phyloP scores from a whole-genome alignment of 441 rosid genomes.

The Bocquillonia castaneifolia region DNA sequence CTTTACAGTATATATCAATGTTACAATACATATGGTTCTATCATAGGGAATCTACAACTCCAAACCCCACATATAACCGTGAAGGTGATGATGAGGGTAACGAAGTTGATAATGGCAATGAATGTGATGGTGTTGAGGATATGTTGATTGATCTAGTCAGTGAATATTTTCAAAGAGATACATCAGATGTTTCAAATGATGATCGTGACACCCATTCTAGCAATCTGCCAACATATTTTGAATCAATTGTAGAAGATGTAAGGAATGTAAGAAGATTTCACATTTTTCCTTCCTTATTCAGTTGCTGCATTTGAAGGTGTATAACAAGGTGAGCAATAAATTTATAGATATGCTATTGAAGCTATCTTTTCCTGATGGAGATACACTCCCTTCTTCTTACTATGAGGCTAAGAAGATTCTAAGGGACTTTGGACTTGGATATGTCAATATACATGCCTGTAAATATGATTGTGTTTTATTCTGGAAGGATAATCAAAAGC shows the following conservation, averaged over 20 bases:
- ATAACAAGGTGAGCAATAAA: neutral
- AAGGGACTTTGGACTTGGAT: neutral
- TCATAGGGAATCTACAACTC: neutral
- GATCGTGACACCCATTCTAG: neutral
- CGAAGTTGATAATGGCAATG: neutral
- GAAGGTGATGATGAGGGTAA: neutral
- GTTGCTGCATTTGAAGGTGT: neutral
- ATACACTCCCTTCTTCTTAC: neutral
- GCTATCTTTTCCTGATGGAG: neutral
- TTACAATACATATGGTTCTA: neutral
- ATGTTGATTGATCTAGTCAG: neutral
- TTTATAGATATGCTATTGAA: neutral
- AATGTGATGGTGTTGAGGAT: neutral
- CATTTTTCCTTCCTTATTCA: neutral
- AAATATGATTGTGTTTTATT: neutral
- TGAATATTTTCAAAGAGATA: too few species aligned
- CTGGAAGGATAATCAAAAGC: neutral
- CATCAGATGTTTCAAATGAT: neutral
- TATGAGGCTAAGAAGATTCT: neutral
- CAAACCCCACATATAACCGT: neutral
- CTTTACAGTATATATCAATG: neutral
- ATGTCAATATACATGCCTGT: neutral
- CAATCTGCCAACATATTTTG: neutral
- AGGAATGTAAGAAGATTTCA: neutral
- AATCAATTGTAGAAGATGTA: too few species aligned